Base-by-base conservation (phyloP, 2,329 filamentous ascomycete species). In the Sordariomycetes sp. region DNA sequence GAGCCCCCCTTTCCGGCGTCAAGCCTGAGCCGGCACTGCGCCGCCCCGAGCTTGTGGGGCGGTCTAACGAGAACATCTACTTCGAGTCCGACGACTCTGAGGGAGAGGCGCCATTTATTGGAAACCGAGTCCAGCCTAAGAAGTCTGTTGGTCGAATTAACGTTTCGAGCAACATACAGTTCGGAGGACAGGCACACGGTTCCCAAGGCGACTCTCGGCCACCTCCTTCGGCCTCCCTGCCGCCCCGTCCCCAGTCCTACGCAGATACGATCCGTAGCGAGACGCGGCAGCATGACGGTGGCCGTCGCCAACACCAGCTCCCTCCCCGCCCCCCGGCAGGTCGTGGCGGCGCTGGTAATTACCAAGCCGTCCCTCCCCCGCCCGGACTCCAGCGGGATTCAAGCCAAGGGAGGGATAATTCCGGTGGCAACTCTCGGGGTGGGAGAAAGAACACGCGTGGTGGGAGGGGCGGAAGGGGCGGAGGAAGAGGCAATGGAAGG, bases 31-130 rank as follows among this genome's bases (percentile, higher is more conserved):
- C 46, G 50, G 11, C 55, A 24, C 22, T 57, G 12, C 55, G 55
- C 6, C 55, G 55, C 11, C 55, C 55, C 12, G 55, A 57, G 28
- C 55, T 57, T 25, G 48, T 52, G 48, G 55, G 55, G 10, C 24
- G 32, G 18, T 22, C 51, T 18, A 32, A 18, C 24, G 52, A 54
- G n/a, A 32, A 54, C 32, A 58, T 58, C n/a, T 35, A 28, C 25
- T 58, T 58, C 37, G 51, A 54, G 14, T 54, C 51, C 2, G 57
- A 58, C 40, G 57, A 58, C 25, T 58, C 56, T 5, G 57, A 58
- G 18, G 50, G 28, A 34, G 57, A 58, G 7, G 37, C 50, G 12
- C 28, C 22, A 12, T 58, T 58, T 34, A 34, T 58, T 16, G 50
- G 28, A 18, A 34, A 43, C 35, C 48, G 51, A 16, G 56, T 58